A percentile compares a stretch with the other conserved stretches of the same genome.
These are phyloP conservation scores for Beauveria sp. DNA, from an alignment of 2,329 filamentous ascomycete species.

Conservation along the genomic window DNA sequence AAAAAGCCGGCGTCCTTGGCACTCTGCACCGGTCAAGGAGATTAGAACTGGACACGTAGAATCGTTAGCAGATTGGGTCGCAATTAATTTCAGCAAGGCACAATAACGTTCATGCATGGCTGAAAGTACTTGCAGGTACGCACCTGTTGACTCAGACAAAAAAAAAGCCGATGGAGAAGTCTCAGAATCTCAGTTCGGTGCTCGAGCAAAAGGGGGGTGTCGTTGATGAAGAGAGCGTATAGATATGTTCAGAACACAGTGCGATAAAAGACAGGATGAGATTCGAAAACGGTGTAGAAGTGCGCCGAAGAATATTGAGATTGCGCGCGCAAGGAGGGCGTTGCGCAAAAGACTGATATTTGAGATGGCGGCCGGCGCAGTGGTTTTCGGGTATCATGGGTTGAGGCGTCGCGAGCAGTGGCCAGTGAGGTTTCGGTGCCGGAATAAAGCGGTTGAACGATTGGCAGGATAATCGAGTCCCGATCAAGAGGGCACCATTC, in stretches of 20 bases:
- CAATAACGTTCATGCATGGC: not conserved
- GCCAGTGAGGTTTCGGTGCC: not conserved
- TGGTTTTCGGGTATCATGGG: not conserved
- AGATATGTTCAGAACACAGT: not conserved
- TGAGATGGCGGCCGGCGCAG: conserved; percentile 3
- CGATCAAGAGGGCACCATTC: conserved; percentile 1
- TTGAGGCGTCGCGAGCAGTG: not conserved
- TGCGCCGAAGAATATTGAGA: not conserved
- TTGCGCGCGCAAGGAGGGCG: not conserved
- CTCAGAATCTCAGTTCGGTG: not conserved
- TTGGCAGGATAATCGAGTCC: not conserved
- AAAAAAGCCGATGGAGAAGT: not conserved
- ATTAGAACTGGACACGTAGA: not conserved
- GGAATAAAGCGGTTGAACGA: not conserved
- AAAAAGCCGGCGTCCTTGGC: not conserved
- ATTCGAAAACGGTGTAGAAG: not conserved
- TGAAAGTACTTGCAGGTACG: not conserved
- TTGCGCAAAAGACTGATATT: not conserved
- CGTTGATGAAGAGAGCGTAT: not conserved
- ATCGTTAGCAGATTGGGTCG: not conserved
- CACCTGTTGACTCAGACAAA: not conserved
- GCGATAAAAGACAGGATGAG: not conserved
- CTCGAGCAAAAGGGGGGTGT: not conserved
- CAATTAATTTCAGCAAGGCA: not conserved
- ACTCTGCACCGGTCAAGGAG: not conserved